phyloP scores from a whole-genome alignment of 2,329 filamentous ascomycete genomes.

The Monilinia polystroma region DNA sequence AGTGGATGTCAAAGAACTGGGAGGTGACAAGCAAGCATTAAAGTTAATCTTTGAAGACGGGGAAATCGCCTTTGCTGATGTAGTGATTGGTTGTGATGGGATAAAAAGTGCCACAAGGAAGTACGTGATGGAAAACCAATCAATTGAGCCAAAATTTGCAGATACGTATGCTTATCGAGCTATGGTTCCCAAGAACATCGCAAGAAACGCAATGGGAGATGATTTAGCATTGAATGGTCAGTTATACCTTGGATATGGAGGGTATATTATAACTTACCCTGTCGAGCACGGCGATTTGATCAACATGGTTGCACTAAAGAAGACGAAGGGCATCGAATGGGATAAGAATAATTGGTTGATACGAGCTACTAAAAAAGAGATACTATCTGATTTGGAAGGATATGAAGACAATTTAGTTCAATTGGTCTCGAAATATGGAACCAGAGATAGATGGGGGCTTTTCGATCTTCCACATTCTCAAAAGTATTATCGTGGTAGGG shows the following conservation, averaged over 20 bases:
- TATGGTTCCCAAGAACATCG: slow-evolving; percentile 58
- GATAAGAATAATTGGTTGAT: slow-evolving; percentile 42
- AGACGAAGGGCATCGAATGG: slow-evolving; percentile 33
- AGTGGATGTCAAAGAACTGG: neutral
- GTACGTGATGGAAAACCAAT: slow-evolving; percentile 49
- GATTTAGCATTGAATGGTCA: slow-evolving; percentile 43
- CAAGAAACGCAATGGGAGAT: slow-evolving; percentile 49
- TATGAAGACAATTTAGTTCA: slow-evolving; percentile 42
- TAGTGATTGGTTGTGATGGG: slow-evolving; percentile 62
- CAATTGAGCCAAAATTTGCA: slow-evolving; percentile 45
- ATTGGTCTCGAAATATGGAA: slow-evolving; percentile 16
- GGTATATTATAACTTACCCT: slow-evolving; percentile 26
- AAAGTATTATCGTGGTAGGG: slow-evolving; percentile 40
- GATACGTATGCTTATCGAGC: slow-evolving; percentile 62
- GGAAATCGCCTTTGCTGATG: slow-evolving; percentile 41
- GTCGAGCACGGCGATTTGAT: slow-evolving; percentile 24
- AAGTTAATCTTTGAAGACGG: slow-evolving; percentile 17
- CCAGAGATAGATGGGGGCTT: slow-evolving; percentile 47
- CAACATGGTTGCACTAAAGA: slow-evolving; percentile 22
- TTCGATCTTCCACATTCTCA: slow-evolving; percentile 46
- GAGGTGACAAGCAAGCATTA: neutral
- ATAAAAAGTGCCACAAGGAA: slow-evolving; percentile 57
- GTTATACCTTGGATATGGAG: slow-evolving; percentile 23
- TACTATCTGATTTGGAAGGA: slow-evolving; percentile 42
- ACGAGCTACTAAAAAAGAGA: slow-evolving; percentile 44